These are phyloP conservation scores for Yarrowia porcina DNA, from an alignment of 805 yeast species.

Conservation along the genomic window DNA sequence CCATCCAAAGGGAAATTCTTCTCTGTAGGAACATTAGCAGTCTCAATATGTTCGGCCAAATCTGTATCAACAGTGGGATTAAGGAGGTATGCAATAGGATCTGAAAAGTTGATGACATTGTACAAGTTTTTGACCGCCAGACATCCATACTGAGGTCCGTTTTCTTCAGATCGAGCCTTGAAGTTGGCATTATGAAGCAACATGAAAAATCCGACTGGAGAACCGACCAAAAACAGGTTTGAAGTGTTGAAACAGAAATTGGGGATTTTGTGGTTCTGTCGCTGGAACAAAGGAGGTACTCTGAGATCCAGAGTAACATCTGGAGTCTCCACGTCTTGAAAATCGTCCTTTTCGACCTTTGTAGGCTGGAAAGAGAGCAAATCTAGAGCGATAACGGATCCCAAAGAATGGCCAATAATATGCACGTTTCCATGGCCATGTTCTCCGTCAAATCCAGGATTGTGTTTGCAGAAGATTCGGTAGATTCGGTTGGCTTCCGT, in stretches of 20 bases:
- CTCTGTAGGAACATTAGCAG: slow-evolving; percentile 34
- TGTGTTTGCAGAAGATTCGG: slow-evolving; percentile 53
- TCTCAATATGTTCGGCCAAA: slow-evolving; percentile 33
- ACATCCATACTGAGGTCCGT: slow-evolving; percentile 38
- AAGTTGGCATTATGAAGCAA: slow-evolving; percentile 35
- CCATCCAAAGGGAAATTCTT: slow-evolving; percentile 27
- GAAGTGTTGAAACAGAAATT: slow-evolving; percentile 67
- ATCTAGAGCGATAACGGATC: slow-evolving; percentile 80
- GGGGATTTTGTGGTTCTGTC: slow-evolving; percentile 32
- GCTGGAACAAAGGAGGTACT: slow-evolving; percentile 3
- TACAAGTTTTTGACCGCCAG: slow-evolving; percentile 71
- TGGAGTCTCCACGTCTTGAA: slow-evolving; percentile 29
- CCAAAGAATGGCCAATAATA: slow-evolving; percentile 87
- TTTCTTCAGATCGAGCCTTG: slow-evolving; percentile 34
- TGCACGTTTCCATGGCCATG: slow-evolving; percentile 54
- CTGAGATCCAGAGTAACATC: slow-evolving; percentile 25
- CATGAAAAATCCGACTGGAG: slow-evolving; percentile 78
- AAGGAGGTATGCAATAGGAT: slow-evolving; percentile 83
- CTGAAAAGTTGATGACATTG: slow-evolving; percentile 85
- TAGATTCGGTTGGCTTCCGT: slow-evolving; percentile 68
- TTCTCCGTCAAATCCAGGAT: slow-evolving; percentile 57
- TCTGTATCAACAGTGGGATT: slow-evolving; percentile 69
- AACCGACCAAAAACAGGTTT: slow-evolving; percentile 75
- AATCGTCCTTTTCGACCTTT: slow-evolving; percentile 27
- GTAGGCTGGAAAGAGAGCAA: slow-evolving; percentile 49